A percentile compares a stretch with the other conserved stretches of the same genome.
These are phyloP conservation scores for Musa beccarii DNA, from an alignment of 176 grass and related monocot species.

Conservation along the genomic window DNA sequence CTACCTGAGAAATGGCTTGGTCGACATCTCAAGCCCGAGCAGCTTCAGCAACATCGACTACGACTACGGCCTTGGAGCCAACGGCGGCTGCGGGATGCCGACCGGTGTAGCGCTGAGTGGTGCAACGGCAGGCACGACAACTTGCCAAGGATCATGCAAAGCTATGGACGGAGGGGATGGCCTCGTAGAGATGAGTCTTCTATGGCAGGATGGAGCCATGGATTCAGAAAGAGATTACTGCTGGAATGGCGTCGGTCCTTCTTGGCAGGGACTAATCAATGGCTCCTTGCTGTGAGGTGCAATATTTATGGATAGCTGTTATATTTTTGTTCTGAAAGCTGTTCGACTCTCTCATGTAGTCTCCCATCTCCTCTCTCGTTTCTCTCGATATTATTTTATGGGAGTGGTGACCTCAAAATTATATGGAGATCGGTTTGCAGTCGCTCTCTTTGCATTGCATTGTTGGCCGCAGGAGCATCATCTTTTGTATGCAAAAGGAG, in stretches of 20 bases:
- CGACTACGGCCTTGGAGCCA: slow-evolving; percentile 3
- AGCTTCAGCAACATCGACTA: background rate
- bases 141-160: slow-evolving; percentile 9
- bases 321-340: too few relatives aligned
- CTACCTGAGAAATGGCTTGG: slow-evolving; percentile 11
- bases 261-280: slow-evolving; percentile 19
- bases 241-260: slow-evolving; percentile 8
- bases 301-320: background rate
- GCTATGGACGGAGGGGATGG: background rate
- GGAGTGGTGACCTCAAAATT: slow-evolving; percentile 1
- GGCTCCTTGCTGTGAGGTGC: slow-evolving; percentile 15
- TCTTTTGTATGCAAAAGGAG: background rate
- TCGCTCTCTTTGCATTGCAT: background rate
- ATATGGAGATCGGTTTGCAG: background rate
- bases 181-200: slow-evolving; percentile 11
- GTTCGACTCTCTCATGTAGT: background rate
- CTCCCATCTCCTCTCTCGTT: background rate
- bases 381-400: background rate
- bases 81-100: background rate
- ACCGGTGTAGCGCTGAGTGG: background rate
- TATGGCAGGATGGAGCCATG: slow-evolving; percentile 16
- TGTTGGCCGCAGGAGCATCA: background rate
- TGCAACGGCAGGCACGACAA: background rate
- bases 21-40: background rate
- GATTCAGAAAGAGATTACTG: slow-evolving; percentile 12